Base-by-base conservation (phyloP, 208 protist species). In the Naegleria gruberi region DNA sequence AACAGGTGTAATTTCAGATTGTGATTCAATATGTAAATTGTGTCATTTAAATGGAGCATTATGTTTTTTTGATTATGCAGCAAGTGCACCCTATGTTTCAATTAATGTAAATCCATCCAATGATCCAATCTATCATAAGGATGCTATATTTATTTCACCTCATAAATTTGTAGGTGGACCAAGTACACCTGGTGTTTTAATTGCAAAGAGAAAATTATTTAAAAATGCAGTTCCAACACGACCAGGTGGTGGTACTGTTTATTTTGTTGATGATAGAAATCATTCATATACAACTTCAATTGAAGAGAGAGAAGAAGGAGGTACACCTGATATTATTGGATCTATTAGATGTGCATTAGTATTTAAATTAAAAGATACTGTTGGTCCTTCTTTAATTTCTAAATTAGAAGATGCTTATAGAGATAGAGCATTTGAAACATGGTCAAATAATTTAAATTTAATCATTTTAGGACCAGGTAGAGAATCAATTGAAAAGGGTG, bases 131-230 rank as follows among this genome's bases (percentile, higher is more conserved):
- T 55, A 55, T 15, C 17, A 44, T 41, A 94, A 94, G 85, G 94
- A 97, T 90, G 94, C 94, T 19, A 51, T 95, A 12, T 92, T 96
- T 44, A 47, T 96, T 84, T 96, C 95, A 41, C 51, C 93, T 0
- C 95, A 97, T 91, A 97, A 97, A 91, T 91, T 97, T 43, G 34
- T 96, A 10, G 95, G 95, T 65, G 95, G 94, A 19, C 92, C 92
- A 37, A n/a, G 47, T 4, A 94, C 94, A 26, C 94, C 95, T 42
- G 90, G 90, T 12, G 34, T 91, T 44, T 77, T 91, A 37, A n/a
- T 91, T 40, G 65, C 84, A 40, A 93, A 94, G 26, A 89, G 88
- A 37, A 34, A 73, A 4, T 40, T 93, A 65, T 82, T 82, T 82
- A 3, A 82, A 37, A 37, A 37, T n/a, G 26, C 8, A 30, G 26